Percentiles rank a stretch among this genome's conserved stretches.
Evolutionary conservation across 139 green algal genomes (phyloP).

Genomic region (Klebsormidium nitens): DNA sequence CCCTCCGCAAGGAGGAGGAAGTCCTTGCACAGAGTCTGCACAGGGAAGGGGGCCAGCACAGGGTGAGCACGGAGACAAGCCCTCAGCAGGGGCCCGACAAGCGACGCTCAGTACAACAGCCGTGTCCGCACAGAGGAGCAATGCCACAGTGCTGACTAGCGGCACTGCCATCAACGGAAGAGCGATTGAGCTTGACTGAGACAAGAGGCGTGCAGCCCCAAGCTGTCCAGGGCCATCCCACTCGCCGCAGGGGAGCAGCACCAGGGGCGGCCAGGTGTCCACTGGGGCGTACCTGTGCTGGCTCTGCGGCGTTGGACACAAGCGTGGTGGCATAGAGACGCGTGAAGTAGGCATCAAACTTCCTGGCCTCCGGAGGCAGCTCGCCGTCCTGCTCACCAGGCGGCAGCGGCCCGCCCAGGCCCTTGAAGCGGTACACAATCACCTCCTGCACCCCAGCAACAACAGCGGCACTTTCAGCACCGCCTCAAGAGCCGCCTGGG

Average conservation of each 20-base stretch:
- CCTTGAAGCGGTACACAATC: constrained; percentile 40
- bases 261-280: too few relatives aligned
- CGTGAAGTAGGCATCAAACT: constrained; percentile 31
- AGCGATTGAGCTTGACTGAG: too few relatives aligned
- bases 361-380: constrained; percentile 3
- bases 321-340: constrained; percentile 30
- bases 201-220: too few relatives aligned
- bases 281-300: background rate
- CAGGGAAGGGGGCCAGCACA: background rate
- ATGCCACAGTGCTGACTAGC: too few relatives aligned
- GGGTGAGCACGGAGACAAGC: background rate
- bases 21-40: constrained; percentile 42
- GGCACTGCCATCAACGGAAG: too few relatives aligned
- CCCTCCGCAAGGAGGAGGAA: constrained; percentile 29
- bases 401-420: background rate
- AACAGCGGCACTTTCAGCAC: too few relatives aligned
- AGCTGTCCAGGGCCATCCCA: too few relatives aligned
- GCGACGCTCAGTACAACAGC: too few relatives aligned
- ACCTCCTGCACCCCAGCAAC: constrained; percentile 37
- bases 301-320: background rate
- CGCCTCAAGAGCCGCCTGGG: too few relatives aligned
- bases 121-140: too few relatives aligned
- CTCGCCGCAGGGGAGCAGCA: too few relatives aligned
- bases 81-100: too few relatives aligned
- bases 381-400: background rate